Evolutionary conservation across 2,329 filamentous ascomycete species (phyloP).

Genomic region (Cordyceps cicadae): DNA sequence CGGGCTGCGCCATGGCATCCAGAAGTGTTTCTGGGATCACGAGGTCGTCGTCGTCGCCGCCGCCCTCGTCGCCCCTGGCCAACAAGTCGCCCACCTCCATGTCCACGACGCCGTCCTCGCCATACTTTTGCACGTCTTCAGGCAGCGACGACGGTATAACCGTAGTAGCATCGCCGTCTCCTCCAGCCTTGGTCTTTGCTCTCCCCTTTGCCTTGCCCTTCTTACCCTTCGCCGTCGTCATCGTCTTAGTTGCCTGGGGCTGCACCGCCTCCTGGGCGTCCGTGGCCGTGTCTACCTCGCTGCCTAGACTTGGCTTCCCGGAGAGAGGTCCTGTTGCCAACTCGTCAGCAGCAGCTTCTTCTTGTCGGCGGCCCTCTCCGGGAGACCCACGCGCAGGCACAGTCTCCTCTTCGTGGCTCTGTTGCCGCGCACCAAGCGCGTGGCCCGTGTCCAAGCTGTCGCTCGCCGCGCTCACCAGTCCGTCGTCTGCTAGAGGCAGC

Average conservation of each 20-base stretch:
- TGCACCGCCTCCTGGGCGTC: neutral
- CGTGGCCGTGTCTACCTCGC: neutral
- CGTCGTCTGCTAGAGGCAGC: conserved; percentile 15
- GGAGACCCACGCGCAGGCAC: neutral
- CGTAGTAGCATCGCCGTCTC: conserved; percentile 4
- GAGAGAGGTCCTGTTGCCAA: conserved; percentile 12
- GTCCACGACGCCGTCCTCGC: conserved; percentile 24
- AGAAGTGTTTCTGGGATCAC: conserved; percentile 18
- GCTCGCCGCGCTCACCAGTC: conserved; percentile 17
- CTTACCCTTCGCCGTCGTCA: neutral
- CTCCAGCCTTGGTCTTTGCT: too few species aligned
- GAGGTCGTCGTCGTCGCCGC: conserved; percentile 2
- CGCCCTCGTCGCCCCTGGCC: neutral
- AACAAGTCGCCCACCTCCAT: conserved; percentile 18
- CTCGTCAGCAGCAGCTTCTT: conserved; percentile 14
- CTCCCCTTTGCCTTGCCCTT: neutral
- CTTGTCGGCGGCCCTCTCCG: conserved; percentile 3
- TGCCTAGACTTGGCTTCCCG: conserved; percentile 1
- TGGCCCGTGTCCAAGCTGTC: conserved; percentile 16
- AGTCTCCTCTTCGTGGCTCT: neutral
- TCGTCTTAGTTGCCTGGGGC: neutral
- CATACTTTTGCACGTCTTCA: conserved; percentile 21
- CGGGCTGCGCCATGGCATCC: conserved; percentile 5
- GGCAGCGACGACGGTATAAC: neutral
- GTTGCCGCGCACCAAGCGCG: neutral